Base-by-base conservation (phyloP, 2,329 filamentous ascomycete species). In the Stemphylium vesicarium region DNA sequence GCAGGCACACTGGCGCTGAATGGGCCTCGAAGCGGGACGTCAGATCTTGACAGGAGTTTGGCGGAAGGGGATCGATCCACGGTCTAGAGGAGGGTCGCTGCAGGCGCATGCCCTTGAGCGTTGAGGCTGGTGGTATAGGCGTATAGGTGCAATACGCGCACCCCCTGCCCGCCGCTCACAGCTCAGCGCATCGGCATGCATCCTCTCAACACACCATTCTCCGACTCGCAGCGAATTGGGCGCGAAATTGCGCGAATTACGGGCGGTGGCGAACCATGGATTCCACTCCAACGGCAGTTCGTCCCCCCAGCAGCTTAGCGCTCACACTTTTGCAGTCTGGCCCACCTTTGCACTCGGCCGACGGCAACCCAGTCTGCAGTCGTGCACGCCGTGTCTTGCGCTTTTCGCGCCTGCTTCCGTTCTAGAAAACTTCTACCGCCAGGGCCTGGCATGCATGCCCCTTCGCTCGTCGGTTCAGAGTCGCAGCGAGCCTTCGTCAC, bases 391-490 rank as follows among this genome's bases (percentile, higher is more conserved):
- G 38, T 52, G 31, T 39, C 29, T 32, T 54, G 58, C 60, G 60
- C 62, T 53, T 59, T 52, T 55, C 51, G 60, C 52, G 55, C 58
- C 47, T 49, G 38, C 46, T 50, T 44, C 20, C 55, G 43, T 63
- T 68, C 63, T 58, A 60, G 62, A 65, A 66, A 56, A 56, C 46
- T 57, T 63, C 57, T 50, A 52, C 56, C 26, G 52, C 58, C 45
- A 52, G 38, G 32, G 50, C 53, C 42, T 42, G 39, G 24, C 41
- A 24, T 51, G 53, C 29, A 47, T 48, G 49, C 41, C 20, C 36
- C 46, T 33, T 47, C 56, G 31, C 56, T 47, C 12, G 22, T 58
- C 54, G 56, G 53, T 46, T 33, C 48, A 42, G 53, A 49, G 50
- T 39, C 47, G 52, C 49, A 52, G 53, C 53, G 57, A 57, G 53